Conservation (phyloP, 441 rosid species). For the Daphne laureola region DNA sequence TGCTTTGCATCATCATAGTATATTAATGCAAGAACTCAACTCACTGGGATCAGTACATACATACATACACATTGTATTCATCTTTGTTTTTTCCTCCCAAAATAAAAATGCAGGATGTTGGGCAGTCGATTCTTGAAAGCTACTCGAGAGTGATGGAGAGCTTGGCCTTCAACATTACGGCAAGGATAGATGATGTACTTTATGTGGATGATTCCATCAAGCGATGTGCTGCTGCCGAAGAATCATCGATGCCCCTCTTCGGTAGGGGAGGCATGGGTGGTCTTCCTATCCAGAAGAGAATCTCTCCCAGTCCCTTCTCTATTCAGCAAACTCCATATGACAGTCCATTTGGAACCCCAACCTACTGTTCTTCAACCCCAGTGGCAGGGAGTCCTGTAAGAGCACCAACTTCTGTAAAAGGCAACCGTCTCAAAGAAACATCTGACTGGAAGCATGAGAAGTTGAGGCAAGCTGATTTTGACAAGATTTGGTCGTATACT, state of each 20-base stretch:
- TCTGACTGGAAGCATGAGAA: slow-evolving; percentile 27
- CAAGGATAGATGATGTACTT: slow-evolving; percentile 89
- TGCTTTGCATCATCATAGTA: too few species aligned
- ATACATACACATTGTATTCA: too few species aligned
- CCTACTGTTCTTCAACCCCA: slow-evolving; percentile 51
- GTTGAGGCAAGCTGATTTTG: slow-evolving; percentile 36
- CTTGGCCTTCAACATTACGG: slow-evolving; percentile 90
- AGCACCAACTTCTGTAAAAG: slow-evolving; percentile 32
- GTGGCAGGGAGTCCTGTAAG: slow-evolving; percentile 64
- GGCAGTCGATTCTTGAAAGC: slow-evolving; percentile 91
- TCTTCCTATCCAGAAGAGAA: slow-evolving; percentile 59
- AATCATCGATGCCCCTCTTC: slow-evolving; percentile 57
- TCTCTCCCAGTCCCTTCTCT: slow-evolving; percentile 67
- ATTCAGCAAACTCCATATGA: slow-evolving; percentile 54
- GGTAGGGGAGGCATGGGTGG: slow-evolving; percentile 51
- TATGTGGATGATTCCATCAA: slow-evolving; percentile 72
- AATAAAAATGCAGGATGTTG: slow-evolving; percentile 60
- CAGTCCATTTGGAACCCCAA: slow-evolving; percentile 72
- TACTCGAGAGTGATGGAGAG: slow-evolving; percentile 98
- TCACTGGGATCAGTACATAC: too few species aligned
- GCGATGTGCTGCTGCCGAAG: slow-evolving; percentile 43
- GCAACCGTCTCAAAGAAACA: slow-evolving; percentile 31
- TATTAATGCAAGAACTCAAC: too few species aligned
- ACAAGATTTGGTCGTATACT: slow-evolving; percentile 67
- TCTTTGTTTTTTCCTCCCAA: slow-evolving; percentile 4